Base-by-base conservation (phyloP, 257 asterid species). In the Solanum lycopersicoides region DNA sequence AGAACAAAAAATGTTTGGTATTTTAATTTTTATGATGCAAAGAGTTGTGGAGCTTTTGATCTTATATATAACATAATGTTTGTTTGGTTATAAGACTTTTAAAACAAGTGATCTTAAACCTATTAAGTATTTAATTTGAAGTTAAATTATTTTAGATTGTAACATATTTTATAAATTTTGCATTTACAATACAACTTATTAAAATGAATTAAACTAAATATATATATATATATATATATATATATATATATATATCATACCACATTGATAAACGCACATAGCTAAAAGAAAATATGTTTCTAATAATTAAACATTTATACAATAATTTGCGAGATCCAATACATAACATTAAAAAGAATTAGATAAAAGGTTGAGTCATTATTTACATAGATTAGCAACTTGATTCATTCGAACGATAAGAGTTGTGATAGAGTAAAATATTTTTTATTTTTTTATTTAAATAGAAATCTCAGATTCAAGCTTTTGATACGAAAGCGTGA, bases 381-480 rank as follows among this genome's bases (percentile, higher is more conserved):
- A 23, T 45, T 45, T 44, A 16, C 21, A 2, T 25, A 5, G 45
- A 42, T 39, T n/a, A 77, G 8, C 4, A 4, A 4, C 20, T 77
- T n/a, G 25, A 71, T 34, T 71, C 9, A 5, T 16, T 71, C 7
- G 0, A 63, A 3, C 1, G 5, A 11, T 68, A 68, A 68, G 7
- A 11, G 0, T 30, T 2, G 1, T 1, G 12, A 2, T 68, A 16
- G 0, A 30, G 6, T n/a, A n/a, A n/a, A n/a, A n/a, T n/a, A n/a
- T n/a, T n/a, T n/a, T n/a, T n/a, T n/a, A n/a, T n/a, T n/a, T n/a
- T 53, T 28, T 2, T 28, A 6, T 28, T n/a, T 5, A 13, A 68
- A 2, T 14, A 68, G 0, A 28, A 68, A 1, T 68, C 0, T 68
- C 2, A 63, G 0, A n/a, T 63, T 63, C 0, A 11, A n/a, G 0